Percentiles rank a stretch among this genome's conserved stretches.
phyloP scores from a whole-genome alignment of 371 early-diverging fungal species.

The Mortierella sp. region DNA sequence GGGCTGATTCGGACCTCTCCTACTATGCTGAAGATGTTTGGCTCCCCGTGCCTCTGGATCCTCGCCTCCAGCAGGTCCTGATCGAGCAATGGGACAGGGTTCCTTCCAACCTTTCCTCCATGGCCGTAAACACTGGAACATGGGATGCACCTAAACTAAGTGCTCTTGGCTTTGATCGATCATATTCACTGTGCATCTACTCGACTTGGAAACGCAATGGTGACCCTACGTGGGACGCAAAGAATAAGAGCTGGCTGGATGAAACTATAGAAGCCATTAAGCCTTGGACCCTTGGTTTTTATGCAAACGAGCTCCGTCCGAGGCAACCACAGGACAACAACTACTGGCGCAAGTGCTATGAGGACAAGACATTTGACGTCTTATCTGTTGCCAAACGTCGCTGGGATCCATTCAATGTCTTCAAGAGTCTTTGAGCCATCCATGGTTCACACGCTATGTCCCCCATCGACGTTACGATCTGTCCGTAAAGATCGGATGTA shows the following conservation, averaged over 20 bases:
- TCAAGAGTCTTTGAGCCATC: slow-evolving; percentile 38
- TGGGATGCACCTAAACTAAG: slow-evolving; percentile 44
- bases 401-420: slow-evolving; percentile 50
- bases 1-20: slow-evolving; percentile 42
- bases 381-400: slow-evolving; percentile 29
- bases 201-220: slow-evolving; percentile 54
- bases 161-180: slow-evolving; percentile 50
- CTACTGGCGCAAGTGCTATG: slow-evolving; percentile 54
- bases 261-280: slow-evolving; percentile 48
- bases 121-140: slow-evolving; percentile 53
- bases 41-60: slow-evolving; percentile 49
- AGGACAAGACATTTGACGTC: slow-evolving; percentile 36
- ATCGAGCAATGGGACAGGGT: slow-evolving; percentile 52
- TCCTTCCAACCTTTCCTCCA: slow-evolving; percentile 46
- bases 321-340: slow-evolving; percentile 30
- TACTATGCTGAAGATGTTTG: slow-evolving; percentile 54
- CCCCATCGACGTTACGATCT: background rate
- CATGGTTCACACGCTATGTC: background rate
- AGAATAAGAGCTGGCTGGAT: slow-evolving; percentile 48
- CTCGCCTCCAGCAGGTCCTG: slow-evolving; percentile 32
- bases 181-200: slow-evolving; percentile 50
- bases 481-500: background rate
- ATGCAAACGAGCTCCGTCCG: slow-evolving; percentile 53
- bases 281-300: slow-evolving; percentile 51
- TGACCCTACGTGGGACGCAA: slow-evolving; percentile 25